These are phyloP conservation scores for Acorus calamus DNA, from an alignment of 106 monocot species.

Conservation along the genomic window DNA sequence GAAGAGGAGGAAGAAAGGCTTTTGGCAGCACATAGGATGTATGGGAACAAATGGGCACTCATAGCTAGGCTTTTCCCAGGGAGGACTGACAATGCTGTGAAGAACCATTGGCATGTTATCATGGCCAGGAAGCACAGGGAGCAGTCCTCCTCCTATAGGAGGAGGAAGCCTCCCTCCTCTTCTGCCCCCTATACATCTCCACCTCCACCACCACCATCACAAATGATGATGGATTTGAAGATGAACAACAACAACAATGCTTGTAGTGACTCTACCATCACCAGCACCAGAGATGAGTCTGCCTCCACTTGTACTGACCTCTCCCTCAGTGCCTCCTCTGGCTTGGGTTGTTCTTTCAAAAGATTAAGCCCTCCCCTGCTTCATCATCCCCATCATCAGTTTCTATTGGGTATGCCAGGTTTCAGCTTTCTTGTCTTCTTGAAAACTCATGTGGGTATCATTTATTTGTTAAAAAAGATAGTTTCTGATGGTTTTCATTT, in stretches of 20 bases:
- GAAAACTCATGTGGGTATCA: no score
- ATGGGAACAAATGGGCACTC: constrained; percentile 79
- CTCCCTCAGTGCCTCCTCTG: constrained; percentile 13
- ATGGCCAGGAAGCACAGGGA: constrained; percentile 68
- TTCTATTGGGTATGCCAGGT: constrained; percentile 10
- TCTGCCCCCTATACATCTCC: not conserved
- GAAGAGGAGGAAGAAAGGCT: constrained; percentile 70
- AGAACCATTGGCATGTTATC: constrained; percentile 88
- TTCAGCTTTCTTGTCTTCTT: no score
- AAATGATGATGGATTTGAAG: not conserved
- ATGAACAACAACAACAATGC: constrained; percentile 9
- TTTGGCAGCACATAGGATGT: constrained; percentile 46
- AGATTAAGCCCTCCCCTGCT: constrained; percentile 1
- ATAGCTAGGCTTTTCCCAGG: constrained; percentile 68
- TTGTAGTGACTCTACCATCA: constrained; percentile 34
- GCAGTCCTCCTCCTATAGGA: constrained; percentile 26
- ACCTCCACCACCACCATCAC: not conserved
- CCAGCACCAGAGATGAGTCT: constrained; percentile 26
- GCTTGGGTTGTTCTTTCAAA: not conserved
- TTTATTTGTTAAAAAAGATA: not conserved
- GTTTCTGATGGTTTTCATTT: not conserved
- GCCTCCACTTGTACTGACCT: constrained; percentile 24
- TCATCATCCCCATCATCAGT: not conserved
- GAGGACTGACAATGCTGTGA: constrained; percentile 80
- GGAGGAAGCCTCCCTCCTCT: constrained; percentile 15